Base-by-base conservation (phyloP, 2,329 filamentous ascomycete species). In the Aspergillus quadricinctus region DNA sequence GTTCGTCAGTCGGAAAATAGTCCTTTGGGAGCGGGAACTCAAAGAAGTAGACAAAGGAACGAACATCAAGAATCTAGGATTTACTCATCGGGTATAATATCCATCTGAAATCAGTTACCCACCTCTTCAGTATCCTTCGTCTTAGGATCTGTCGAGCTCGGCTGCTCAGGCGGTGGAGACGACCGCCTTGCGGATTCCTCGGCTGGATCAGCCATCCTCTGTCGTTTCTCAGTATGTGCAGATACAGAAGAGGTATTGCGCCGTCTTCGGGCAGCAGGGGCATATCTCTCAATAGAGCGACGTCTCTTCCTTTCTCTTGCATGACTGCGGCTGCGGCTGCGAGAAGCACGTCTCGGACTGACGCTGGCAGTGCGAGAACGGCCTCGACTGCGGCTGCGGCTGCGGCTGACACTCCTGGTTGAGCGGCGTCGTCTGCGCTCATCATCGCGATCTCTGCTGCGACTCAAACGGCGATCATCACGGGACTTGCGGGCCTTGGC, bases 211-310 rank as follows among this genome's bases (percentile, higher is more conserved):
- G 73, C 67, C 60, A 71, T 69, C 61, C 69, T 75, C 57, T 70
- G 72, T 63, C 72, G 69, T 62, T 78, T 78, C 46, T 74, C 71
- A 66, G 69, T 68, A 54, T 72, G 73, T 60, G 69, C 70, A 59
- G 75, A 76, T 58, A 70, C 67, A 48, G 77, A 76, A 60, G 75
- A 75, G 54, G 70, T 71, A 58, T 76, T 77, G 63, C 70, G 75
- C 61, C 71, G 69, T 64, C 72, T 73, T 57, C 74, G 74, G 23
- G 64, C 69, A 40, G 66, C 69, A 40, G 76, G 75, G 53, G 73
- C 74, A 70, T 78, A 79, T 71, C 75, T 73, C 63, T 75, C 67
- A 56, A 78, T 64, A 14, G 78, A 80, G 52, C 74, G 74, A 56
- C 75, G 74, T 60, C 77, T 71, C 61, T 76, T 77, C 54, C 68